Evolutionary conservation across 305 asterid species (phyloP).

Genomic region (Fraxinus paxiana): DNA sequence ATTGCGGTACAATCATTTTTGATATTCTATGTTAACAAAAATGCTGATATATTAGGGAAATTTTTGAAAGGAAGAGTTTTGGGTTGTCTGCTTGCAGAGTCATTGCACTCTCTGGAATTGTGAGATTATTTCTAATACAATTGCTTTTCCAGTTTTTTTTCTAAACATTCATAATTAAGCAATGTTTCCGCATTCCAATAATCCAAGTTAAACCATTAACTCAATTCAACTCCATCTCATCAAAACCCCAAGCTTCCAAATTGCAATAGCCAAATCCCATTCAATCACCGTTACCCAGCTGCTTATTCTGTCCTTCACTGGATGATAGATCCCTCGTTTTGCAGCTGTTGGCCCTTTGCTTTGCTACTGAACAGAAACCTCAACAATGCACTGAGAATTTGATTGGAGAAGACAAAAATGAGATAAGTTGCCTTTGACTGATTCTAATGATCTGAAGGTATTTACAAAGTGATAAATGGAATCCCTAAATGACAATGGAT

Average conservation of each 20-base stretch:
- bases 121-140: neutral
- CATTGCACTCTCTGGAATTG: neutral
- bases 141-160: neutral
- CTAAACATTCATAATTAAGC: neutral
- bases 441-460: neutral
- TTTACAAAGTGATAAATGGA: neutral
- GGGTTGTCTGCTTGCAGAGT: neutral
- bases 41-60: neutral
- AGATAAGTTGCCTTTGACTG: neutral
- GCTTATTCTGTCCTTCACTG: neutral
- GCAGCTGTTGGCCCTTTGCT: neutral
- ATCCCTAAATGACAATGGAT: neutral
- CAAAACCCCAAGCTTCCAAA: neutral
- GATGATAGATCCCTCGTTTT: neutral
- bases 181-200: neutral
- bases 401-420: neutral
- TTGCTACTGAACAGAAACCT: neutral
- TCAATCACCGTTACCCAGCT: neutral
- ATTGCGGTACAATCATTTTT: constrained; percentile 11
- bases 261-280: neutral
- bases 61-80: neutral
- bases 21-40: neutral
- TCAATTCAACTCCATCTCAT: neutral
- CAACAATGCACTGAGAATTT: neutral
- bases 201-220: neutral